phyloP scores from a whole-genome alignment of 2,329 filamentous ascomycete species.

The Ceratocystis diversiconidia region DNA sequence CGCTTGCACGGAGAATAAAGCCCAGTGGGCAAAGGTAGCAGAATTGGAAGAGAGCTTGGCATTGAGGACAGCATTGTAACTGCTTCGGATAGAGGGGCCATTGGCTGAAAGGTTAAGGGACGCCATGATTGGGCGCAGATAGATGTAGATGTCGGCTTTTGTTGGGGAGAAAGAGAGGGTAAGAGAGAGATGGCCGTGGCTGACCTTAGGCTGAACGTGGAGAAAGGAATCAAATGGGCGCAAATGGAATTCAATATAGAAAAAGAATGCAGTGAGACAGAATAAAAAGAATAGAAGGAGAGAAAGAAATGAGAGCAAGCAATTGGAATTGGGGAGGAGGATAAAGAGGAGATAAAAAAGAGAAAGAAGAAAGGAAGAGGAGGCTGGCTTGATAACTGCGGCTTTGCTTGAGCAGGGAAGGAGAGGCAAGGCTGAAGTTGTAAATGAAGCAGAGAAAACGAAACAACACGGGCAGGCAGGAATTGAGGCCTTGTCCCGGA shows the following conservation, averaged over 20 bases:
- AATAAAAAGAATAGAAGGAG: neutral
- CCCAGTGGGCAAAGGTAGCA: slow-evolving; percentile 82
- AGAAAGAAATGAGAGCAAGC: neutral
- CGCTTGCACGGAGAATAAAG: slow-evolving; percentile 81
- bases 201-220: neutral
- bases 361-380: neutral
- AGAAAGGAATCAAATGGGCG: neutral
- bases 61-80: slow-evolving; percentile 49
- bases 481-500: slow-evolving; percentile 6
- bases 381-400: slow-evolving; percentile 9
- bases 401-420: neutral
- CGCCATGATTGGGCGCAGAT: slow-evolving; percentile 41
- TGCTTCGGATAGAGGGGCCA: slow-evolving; percentile 72
- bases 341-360: neutral
- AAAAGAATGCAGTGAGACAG: neutral
- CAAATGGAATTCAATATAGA: neutral
- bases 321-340: neutral
- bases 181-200: neutral
- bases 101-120: slow-evolving; percentile 68
- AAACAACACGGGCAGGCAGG: neutral
- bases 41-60: slow-evolving; percentile 45
- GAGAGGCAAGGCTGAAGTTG: slow-evolving; percentile 9
- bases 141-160: slow-evolving; percentile 2
- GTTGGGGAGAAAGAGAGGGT: neutral
- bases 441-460: slow-evolving; percentile 1